phyloP scores from a whole-genome alignment of 23 red algal genomes.

The Cyanidioschyzon merolae region DNA sequence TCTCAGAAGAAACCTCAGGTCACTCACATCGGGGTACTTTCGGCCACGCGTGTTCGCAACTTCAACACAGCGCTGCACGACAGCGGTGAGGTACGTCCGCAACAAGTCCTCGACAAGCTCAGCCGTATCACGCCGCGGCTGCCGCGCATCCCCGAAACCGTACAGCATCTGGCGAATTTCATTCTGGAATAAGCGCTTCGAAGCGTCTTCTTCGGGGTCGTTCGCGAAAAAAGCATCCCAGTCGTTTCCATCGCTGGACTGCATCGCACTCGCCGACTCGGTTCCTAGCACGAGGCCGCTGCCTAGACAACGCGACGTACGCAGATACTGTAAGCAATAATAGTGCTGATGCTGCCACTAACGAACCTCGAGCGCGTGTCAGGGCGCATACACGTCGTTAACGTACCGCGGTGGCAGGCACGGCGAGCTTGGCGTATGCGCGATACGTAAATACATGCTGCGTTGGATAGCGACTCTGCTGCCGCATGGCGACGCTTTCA shows the following conservation, averaged over 20 bases:
- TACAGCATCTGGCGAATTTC: conserved; percentile 76
- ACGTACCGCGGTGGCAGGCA: too few species aligned
- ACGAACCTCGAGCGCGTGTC: too few species aligned
- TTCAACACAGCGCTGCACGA: conserved; percentile 23
- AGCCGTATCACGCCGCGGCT: conserved; percentile 49
- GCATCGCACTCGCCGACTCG: too few species aligned
- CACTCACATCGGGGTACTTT: conserved; percentile 62
- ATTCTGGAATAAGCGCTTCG: background rate
- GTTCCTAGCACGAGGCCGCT: too few species aligned
- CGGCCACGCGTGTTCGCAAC: conserved; percentile 43
- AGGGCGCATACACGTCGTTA: too few species aligned
- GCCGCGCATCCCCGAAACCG: conserved; percentile 86
- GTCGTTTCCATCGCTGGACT: background rate
- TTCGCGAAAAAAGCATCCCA: background rate
- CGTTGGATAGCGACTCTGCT: too few species aligned
- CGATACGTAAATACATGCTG: too few species aligned
- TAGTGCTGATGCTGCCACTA: too few species aligned
- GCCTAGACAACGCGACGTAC: too few species aligned
- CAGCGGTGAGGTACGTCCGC: conserved; percentile 50
- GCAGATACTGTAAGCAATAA: too few species aligned
- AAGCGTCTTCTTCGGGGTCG: background rate
- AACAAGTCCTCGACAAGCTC: conserved; percentile 75
- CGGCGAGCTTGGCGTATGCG: too few species aligned
- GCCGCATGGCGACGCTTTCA: too few species aligned
- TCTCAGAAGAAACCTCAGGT: conserved; percentile 87